Evolutionary conservation across 225 moss, liverwort and hornwort species (phyloP), one percentile per base, ranked within the genome.

Genomic region (Bryum argenteum): DNA sequence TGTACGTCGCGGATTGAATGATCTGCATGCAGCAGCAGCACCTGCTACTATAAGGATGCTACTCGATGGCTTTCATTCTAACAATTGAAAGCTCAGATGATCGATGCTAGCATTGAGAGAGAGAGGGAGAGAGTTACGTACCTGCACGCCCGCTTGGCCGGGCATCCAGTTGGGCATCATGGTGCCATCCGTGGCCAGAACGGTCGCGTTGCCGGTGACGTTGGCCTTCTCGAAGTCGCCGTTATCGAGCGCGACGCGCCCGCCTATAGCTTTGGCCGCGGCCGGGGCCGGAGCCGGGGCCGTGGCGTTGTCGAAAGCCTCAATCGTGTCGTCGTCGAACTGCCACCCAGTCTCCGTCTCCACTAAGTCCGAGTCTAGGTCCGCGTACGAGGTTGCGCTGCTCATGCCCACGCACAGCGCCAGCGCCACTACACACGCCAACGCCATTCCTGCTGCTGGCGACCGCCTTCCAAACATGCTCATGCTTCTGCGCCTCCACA

Each of bases 181-280:
- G 38, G 74, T 48, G 18, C 66, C 61, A 16, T 66, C 18, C 0
- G 45, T 81, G 26, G 68, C 73, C 3, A 76, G 18, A 3, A 28
- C 22, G 58, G 71, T 63, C 44, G 20, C 8, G 16, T 67, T 81
- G 11, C 15, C 8, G 6, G 81, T 57, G 50, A 77, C 41, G 61
- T 77, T 84, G 33, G 37, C 11, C 17, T 3, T 2, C 78, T 87
- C 87, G 61, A 87, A 87, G 57, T 79, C 79, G 18, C 87, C 87
- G 52, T 87, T 58, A 2, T 13, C 54, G 50, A 87, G 65, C 5
- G 77, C 14, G 6, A 87, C 52, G 0, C 1, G 66, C 10, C 67
- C 79, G 59, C 48, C 42, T 17, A 75, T 64, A 54, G 16, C 11
- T 16, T 48, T 48, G 4, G 1, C 0, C 9, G 54, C 65, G 23